A percentile compares a stretch with the other conserved stretches of the same genome.
Conservation (phyloP, 2,329 filamentous ascomycete species). For the Fusarium sterilihyphosum region DNA sequence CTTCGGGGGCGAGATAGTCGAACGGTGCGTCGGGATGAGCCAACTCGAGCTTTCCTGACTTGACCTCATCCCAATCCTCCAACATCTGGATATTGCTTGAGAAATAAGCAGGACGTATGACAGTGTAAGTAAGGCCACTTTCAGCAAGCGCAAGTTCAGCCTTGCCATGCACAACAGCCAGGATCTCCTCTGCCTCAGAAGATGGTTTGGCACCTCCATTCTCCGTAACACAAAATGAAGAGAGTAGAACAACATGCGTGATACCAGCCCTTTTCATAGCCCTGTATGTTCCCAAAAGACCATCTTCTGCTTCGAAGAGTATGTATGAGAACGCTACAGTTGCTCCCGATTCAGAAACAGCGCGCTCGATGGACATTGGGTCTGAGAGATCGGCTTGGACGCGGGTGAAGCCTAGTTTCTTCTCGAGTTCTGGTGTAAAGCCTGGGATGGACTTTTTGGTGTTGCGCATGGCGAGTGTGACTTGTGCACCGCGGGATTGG, state of each 20-base stretch:
- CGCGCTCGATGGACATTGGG: neutral
- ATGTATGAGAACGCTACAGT: conserved; percentile 20
- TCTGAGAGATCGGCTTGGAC: conserved; percentile 22
- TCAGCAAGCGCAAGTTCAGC: conserved; percentile 8
- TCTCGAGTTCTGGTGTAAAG: neutral
- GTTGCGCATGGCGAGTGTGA: conserved; percentile 21
- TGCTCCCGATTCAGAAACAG: conserved; percentile 3
- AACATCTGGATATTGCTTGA: conserved; percentile 4
- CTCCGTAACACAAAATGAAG: neutral
- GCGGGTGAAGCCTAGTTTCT: neutral
- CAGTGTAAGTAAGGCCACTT: neutral
- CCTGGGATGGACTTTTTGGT: conserved; percentile 1
- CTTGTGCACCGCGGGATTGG: neutral
- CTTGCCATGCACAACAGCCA: conserved; percentile 4
- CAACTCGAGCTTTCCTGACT: neutral
- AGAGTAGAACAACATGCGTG: conserved; percentile 5
- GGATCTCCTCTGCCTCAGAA: neutral
- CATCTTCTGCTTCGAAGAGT: conserved; percentile 3
- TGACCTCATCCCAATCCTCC: conserved; percentile 3
- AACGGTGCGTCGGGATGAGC: neutral
- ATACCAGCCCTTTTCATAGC: conserved; percentile 19
- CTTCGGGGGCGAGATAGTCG: conserved; percentile 24
- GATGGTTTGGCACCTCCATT: neutral
- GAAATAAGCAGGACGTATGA: conserved; percentile 13
- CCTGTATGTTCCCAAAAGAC: neutral